A percentile compares a stretch with the other conserved stretches of the same genome.
phyloP scores from a whole-genome alignment of 257 asterid genomes.

The Solanum medicagineum region DNA sequence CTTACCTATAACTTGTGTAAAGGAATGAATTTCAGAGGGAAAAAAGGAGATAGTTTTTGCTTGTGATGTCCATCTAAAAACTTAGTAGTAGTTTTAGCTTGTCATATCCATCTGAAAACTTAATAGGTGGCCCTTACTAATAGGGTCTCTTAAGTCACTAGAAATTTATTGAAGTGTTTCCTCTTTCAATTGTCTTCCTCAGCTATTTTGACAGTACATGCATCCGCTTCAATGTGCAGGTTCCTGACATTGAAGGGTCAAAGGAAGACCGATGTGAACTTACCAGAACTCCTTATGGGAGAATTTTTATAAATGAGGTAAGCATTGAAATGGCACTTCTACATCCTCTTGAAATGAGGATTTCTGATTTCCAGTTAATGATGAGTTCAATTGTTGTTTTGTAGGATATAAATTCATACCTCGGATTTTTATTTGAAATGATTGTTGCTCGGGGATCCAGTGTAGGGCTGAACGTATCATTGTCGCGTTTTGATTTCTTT shows the following conservation, averaged over 20 bases:
- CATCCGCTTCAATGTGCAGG: conserved; percentile 30
- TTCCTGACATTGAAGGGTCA: conserved; percentile 82
- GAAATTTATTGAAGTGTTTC: background rate
- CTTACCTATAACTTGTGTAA: background rate
- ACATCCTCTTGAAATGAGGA: background rate
- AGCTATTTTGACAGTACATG: background rate
- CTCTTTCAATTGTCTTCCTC: background rate
- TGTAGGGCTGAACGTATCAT: conserved; percentile 65
- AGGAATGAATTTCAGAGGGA: background rate
- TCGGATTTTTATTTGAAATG: conserved; percentile 44
- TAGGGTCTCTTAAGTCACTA: background rate
- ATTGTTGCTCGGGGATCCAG: conserved; percentile 67
- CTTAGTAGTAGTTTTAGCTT: background rate
- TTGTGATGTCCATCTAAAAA: background rate
- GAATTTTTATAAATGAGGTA: conserved; percentile 61
- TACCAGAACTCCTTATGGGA: conserved; percentile 67
- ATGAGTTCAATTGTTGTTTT: conserved; percentile 10
- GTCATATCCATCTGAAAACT: background rate
- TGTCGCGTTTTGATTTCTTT: conserved; percentile 82
- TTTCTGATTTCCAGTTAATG: background rate
- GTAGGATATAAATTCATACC: conserved; percentile 81
- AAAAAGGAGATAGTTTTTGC: background rate
- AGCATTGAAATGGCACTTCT: background rate
- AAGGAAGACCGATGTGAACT: conserved; percentile 61
- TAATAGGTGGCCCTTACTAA: background rate